Percentiles rank a stretch among this genome's conserved stretches.
Evolutionary conservation across 345 rosid species (phyloP).

Genomic region (Arabidopsis arenosa): DNA sequence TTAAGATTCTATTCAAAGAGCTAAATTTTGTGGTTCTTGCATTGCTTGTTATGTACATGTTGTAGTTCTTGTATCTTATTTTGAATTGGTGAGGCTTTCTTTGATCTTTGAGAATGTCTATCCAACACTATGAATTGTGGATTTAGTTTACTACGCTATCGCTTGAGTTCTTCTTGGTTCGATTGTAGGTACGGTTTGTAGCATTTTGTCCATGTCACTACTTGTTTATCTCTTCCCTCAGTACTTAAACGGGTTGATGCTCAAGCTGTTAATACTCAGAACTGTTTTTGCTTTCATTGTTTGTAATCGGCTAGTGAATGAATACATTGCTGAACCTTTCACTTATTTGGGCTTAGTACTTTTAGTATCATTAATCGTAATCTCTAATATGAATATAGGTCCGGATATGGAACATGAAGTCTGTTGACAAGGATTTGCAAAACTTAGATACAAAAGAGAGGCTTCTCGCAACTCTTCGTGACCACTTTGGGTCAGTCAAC

Average conservation of each 20-base stretch:
- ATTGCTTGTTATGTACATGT: background rate
- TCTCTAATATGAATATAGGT: constrained; percentile 56
- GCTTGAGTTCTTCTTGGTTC: constrained; percentile 12
- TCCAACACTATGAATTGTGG: background rate
- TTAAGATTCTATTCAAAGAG: background rate
- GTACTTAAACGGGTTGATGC: constrained; percentile 7
- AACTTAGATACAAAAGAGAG: constrained; percentile 64
- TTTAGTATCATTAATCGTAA: background rate
- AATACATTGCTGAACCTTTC: background rate
- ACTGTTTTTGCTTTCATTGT: constrained; percentile 27
- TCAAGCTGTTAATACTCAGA: constrained; percentile 1
- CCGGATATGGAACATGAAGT: constrained; percentile 93
- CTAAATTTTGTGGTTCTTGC: background rate
- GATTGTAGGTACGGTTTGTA: background rate
- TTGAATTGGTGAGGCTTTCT: background rate
- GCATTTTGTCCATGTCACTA: constrained; percentile 1
- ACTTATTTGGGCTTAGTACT: background rate
- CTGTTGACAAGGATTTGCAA: constrained; percentile 67
- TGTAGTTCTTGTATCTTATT: background rate
- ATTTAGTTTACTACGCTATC: background rate
- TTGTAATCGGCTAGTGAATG: constrained; percentile 17
- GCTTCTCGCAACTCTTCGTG: constrained; percentile 96
- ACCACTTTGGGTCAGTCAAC: constrained; percentile 99
- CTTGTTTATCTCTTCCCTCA: constrained; percentile 4
- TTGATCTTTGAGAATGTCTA: constrained; percentile 4